These are phyloP conservation scores for Steccherinum ochraceum DNA, from an alignment of 768 basidiomycete species.

Conservation along the genomic window DNA sequence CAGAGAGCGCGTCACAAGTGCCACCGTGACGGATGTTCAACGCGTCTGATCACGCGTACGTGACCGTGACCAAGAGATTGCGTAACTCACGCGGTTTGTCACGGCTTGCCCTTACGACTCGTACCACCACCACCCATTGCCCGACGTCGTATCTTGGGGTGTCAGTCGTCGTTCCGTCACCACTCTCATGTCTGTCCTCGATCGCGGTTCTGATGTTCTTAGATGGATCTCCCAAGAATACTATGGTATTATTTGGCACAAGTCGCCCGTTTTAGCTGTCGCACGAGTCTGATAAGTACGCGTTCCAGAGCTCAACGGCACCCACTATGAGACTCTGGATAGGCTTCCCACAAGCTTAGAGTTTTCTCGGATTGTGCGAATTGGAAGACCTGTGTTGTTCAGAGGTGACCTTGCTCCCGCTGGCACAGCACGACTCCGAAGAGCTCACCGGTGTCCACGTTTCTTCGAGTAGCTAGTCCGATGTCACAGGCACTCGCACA, in stretches of 20 bases:
- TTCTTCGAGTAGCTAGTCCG: conserved; percentile 45
- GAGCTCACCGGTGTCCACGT: too few species aligned
- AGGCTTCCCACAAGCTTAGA: conserved; percentile 59
- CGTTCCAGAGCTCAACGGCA: conserved; percentile 52
- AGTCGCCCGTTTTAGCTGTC: too few species aligned
- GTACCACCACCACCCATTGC: neutral
- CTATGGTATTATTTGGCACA: too few species aligned
- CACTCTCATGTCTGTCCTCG: neutral
- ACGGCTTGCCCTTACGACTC: neutral
- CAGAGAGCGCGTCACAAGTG: neutral
- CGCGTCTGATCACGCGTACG: neutral
- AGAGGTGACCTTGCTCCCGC: conserved; percentile 36
- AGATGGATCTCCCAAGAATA: conserved; percentile 18
- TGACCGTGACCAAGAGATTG: too few species aligned
- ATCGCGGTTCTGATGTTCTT: conserved; percentile 3
- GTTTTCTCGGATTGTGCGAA: conserved; percentile 60
- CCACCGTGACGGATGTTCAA: neutral
- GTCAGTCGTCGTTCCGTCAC: neutral
- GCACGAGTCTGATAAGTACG: too few species aligned
- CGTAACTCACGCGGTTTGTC: neutral
- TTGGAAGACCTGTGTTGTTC: conserved; percentile 70
- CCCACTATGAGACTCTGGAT: conserved; percentile 41
- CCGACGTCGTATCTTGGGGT: neutral
- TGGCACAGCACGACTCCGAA: too few species aligned
- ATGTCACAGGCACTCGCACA: conserved; percentile 37